Base-by-base conservation (phyloP, 495 filamentous ascomycete genomes). In the Trichoderma orchidacearum region DNA sequence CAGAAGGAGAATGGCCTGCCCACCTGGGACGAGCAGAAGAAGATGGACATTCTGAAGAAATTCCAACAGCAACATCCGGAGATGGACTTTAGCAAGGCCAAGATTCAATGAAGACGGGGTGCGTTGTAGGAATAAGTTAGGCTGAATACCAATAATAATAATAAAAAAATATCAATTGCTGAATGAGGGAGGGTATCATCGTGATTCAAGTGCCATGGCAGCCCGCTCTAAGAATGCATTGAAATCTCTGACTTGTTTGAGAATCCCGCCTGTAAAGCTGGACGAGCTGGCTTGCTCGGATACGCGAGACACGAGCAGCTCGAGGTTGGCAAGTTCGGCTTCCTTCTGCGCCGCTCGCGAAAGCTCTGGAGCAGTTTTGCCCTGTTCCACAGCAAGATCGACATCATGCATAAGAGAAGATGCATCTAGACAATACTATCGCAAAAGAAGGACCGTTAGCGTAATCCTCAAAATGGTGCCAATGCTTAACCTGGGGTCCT, bases 1-100 rank as follows among this genome's bases (percentile, higher is more conserved):
- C 90, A 96, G 78, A 97, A 97, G 82, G 93, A 96, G 77, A 76
- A 63, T 60, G 93, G 93, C 6, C 80, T 84, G 66, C 85, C 87
- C 62, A 88, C 83, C 23, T 93, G 86, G 59, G 93, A 97, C 59
- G 92, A 98, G 73, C 81, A 90, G 75, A 84, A 85, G 75, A 97
- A 98, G 80, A 68, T 79, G 71, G 94, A 96, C 34, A 83, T 97
- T 64, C 68, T 98, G 68, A 85, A 87, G 76, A 89, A 91, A 70
- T 98, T 97, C 70, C 84, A 95, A 81, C 76, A 64, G 21, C 70
- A 80, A 63, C 75, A 79, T 45, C 77, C 76, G 29, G 93, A 96
- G 82, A 87, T 86, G 85, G 90, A 90, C 65, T 87, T 89, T 60
- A 81, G 75, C 53, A 85, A 87, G 29, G 88, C 85, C 35, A 90